Evolutionary conservation across 768 basidiomycete genomes (phyloP), one percentile per base, ranked within the genome.

Genomic region (Suillus fuscotomentosus): DNA sequence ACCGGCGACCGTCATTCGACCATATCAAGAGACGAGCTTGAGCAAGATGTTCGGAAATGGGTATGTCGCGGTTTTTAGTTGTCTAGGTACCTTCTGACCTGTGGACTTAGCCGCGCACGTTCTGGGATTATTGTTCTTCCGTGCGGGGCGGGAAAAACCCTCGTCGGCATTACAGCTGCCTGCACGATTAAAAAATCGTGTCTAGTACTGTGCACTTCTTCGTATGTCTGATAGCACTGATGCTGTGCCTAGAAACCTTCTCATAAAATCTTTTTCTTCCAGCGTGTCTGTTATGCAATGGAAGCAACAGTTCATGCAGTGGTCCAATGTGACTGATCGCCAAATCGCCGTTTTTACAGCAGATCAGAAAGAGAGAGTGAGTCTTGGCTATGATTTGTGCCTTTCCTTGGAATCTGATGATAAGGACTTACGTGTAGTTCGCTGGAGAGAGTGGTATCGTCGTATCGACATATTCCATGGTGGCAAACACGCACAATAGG

Each of bases 11-110:
- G 91, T 97, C 66, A 97, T 99, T 73, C 86, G 97, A 62, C 95
- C 97, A 15, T 99, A 99, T 77, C 97, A 99, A 77, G 97, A 99
- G 79, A 99, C 97, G 61, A 95, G 93, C 73, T 80, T 99, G 50
- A 95, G 94, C 69, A 99, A 99, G 80, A 99, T 99, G 97, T 99
- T 99, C 77, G 97, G 97, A 61, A 99, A 99, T 75, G 97, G 95
- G 93, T 95, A 76, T 61, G 60, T 67, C 24, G 38, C 53, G 17
- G 34, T 59, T 34, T 60, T 31, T 47, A 38, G 15, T 5, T 15
- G 9, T 45, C 11, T 27, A 39, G 57, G 22, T 34, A 22, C 27
- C 41, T 34, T 20, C 55, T 66, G 65, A 9, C 67, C 65, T 65
- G 13, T 22, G 62, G 70, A 68, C n/a, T 11, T 64, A 96, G 96